Conservation (phyloP, 768 basidiomycete species). For the Phylloporus rhodoxanthus region DNA sequence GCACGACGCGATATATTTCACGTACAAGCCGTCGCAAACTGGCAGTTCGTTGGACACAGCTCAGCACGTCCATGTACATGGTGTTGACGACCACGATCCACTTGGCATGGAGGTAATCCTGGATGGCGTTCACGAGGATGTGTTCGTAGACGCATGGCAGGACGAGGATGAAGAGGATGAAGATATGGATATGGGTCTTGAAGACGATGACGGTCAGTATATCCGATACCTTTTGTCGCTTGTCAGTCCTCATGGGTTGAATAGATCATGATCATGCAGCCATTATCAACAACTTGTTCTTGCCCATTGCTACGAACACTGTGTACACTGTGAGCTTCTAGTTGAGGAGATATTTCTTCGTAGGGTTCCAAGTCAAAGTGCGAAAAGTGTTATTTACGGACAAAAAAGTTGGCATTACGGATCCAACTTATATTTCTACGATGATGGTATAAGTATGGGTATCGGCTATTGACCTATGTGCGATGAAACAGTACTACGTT, state of each 20-base stretch:
- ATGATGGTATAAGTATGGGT: background rate
- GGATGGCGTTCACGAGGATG: background rate
- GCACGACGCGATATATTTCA: slow-evolving; percentile 46
- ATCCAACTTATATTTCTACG: background rate
- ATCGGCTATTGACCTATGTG: background rate
- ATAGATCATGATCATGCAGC: slow-evolving; percentile 8
- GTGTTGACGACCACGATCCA: background rate
- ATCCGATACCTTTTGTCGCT: background rate
- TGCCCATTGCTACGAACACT: slow-evolving; percentile 16
- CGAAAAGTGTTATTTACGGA: background rate
- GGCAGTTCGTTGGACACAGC: background rate
- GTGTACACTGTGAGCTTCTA: slow-evolving; percentile 26
- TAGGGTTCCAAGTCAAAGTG: too few relatives aligned
- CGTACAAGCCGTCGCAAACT: slow-evolving; percentile 21
- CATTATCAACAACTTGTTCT: slow-evolving; percentile 19
- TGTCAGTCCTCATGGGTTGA: slow-evolving; percentile 1
- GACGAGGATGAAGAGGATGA: slow-evolving; percentile 16
- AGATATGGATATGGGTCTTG: background rate
- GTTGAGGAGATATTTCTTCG: background rate
- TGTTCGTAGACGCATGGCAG: slow-evolving; percentile 10
- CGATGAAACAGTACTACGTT: background rate
- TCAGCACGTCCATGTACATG: background rate
- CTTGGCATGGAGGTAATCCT: slow-evolving; percentile 1
- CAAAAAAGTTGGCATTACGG: background rate
- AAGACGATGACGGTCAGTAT: slow-evolving; percentile 6